Conservation (phyloP, 139 green algal species). For the Pleodorina starrii region DNA sequence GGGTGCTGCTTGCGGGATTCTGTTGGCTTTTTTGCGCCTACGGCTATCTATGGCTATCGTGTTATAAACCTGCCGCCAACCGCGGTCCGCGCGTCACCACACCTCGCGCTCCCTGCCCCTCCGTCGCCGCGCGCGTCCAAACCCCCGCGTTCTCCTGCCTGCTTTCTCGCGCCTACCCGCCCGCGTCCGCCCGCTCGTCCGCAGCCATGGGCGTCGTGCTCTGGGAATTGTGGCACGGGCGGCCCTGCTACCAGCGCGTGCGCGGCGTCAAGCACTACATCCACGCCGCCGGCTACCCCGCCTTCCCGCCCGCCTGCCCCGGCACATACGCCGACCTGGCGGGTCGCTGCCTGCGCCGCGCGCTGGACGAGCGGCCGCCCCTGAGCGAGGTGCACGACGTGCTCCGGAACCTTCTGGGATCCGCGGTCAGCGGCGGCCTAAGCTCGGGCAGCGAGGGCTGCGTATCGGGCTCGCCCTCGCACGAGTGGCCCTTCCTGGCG, state of each 20-base stretch:
- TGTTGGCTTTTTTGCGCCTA: too few species aligned
- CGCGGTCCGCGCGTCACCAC: too few species aligned
- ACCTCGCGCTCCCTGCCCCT: too few species aligned
- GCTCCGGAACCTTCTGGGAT: not conserved
- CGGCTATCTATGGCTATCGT: too few species aligned
- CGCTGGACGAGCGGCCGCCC: constrained; percentile 14
- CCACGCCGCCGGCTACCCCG: constrained; percentile 25
- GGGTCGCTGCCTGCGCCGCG: constrained; percentile 24
- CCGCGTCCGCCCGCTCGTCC: not conserved
- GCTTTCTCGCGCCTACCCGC: too few species aligned
- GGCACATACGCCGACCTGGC: not conserved
- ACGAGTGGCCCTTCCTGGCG: constrained; percentile 26
- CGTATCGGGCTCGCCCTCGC: not conserved
- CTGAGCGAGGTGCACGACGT: constrained; percentile 1
- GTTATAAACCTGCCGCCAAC: too few species aligned
- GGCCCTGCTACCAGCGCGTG: constrained; percentile 53
- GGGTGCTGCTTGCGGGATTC: too few species aligned
- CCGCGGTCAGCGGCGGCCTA: not conserved
- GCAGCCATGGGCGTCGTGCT: constrained; percentile 44
- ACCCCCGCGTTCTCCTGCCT: too few species aligned
- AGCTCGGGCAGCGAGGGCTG: not conserved
- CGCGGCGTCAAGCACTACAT: constrained; percentile 30
- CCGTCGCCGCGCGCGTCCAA: too few species aligned
- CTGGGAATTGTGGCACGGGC: constrained; percentile 53
- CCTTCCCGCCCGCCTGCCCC: constrained; percentile 22